A percentile compares a stretch with the other conserved stretches of the same genome.
These are phyloP conservation scores for Pulveroboletus sp. DNA, from an alignment of 768 basidiomycete genomes.

Conservation along the genomic window DNA sequence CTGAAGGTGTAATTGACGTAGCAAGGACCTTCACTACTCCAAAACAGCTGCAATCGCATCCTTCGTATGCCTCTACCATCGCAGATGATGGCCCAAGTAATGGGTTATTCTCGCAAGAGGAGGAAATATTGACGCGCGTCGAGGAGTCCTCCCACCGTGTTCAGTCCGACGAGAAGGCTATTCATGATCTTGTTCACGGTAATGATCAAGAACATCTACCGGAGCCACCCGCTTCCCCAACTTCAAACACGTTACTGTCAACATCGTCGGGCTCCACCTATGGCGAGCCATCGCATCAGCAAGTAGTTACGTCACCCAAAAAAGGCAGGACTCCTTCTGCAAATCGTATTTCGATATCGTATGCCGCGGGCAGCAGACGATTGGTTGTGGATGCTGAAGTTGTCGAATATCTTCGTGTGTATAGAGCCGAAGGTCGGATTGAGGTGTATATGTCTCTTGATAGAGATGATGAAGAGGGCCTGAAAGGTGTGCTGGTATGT, in stretches of 20 bases:
- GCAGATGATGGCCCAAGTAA: conserved; percentile 41
- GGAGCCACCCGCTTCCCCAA: conserved; percentile 56
- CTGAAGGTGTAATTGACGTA: neutral
- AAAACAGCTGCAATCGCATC: conserved; percentile 37
- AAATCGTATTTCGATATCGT: conserved; percentile 91
- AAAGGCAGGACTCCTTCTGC: conserved; percentile 56
- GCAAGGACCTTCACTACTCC: conserved; percentile 8
- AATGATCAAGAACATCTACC: conserved; percentile 44
- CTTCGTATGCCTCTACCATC: conserved; percentile 51
- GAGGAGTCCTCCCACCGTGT: conserved; percentile 21
- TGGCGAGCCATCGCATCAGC: conserved; percentile 42
- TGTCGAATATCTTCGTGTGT: conserved; percentile 76
- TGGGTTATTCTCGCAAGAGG: conserved; percentile 26
- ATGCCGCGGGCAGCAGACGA: conserved; percentile 82
- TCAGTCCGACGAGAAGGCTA: conserved; percentile 15
- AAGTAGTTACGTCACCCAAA: conserved; percentile 26
- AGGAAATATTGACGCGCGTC: conserved; percentile 14
- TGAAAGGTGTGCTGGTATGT: conserved; percentile 76
- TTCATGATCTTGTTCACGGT: conserved; percentile 12
- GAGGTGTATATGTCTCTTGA: conserved; percentile 68
- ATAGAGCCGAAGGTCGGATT: conserved; percentile 77
- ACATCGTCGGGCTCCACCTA: conserved; percentile 35
- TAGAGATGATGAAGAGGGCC: conserved; percentile 48
- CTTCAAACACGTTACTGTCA: conserved; percentile 43
- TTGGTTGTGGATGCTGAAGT: conserved; percentile 86